Conservation (phyloP, 495 filamentous ascomycete genomes). For the Xylaria scruposa region DNA sequence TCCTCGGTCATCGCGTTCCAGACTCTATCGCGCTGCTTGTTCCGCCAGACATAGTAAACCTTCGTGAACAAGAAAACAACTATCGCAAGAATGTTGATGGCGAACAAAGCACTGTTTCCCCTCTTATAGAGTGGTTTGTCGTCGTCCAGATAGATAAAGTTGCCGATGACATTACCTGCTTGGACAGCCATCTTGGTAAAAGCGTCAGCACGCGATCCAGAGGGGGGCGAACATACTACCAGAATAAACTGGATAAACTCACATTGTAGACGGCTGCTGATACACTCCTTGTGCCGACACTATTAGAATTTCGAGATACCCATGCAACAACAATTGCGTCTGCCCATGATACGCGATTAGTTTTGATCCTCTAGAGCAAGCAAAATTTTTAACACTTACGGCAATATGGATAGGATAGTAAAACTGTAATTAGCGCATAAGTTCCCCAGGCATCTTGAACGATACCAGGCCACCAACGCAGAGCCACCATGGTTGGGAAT, state of each 20-base stretch:
- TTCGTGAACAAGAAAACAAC: constrained; percentile 48
- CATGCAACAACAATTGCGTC: constrained; percentile 70
- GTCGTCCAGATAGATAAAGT: constrained; percentile 60
- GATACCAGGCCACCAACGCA: constrained; percentile 48
- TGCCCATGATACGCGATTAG: constrained; percentile 19
- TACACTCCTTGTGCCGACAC: constrained; percentile 71
- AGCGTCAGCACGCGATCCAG: constrained; percentile 5
- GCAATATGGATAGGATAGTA: constrained; percentile 54
- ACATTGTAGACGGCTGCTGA: constrained; percentile 68
- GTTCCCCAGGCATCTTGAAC: constrained; percentile 55
- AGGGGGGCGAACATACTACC: not conserved
- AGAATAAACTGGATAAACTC: not conserved
- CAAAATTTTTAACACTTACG: constrained; percentile 30
- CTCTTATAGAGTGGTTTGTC: constrained; percentile 70
- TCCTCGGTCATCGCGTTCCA: constrained; percentile 52
- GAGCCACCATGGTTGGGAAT: constrained; percentile 61
- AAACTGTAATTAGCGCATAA: constrained; percentile 59
- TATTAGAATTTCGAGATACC: constrained; percentile 69
- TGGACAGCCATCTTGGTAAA: constrained; percentile 66
- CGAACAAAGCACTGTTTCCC: constrained; percentile 71
- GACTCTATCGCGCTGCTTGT: constrained; percentile 45
- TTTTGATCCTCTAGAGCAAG: not conserved
- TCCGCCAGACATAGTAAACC: constrained; percentile 52
- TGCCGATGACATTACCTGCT: constrained; percentile 60
- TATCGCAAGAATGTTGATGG: constrained; percentile 48